Conservation (phyloP, 495 filamentous ascomycete species). For the Evernia prunastri region DNA sequence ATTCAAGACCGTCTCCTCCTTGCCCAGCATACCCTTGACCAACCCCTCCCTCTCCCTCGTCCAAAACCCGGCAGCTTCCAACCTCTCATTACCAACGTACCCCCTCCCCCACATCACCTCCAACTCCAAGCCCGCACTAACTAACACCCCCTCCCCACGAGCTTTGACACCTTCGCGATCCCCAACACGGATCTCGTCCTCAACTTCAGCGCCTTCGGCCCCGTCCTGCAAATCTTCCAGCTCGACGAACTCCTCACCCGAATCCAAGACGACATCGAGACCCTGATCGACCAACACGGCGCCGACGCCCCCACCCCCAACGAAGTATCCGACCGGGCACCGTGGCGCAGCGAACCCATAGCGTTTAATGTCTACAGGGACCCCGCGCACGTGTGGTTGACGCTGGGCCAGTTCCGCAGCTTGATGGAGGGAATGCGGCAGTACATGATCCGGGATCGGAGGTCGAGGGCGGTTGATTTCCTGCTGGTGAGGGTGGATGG, state of each 20-base stretch:
- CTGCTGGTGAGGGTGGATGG: neutral
- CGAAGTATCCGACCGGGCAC: neutral
- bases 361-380: neutral
- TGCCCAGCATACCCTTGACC: neutral
- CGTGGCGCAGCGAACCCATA: neutral
- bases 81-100: neutral
- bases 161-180: neutral
- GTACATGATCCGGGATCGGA: neutral
- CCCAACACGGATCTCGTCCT: neutral
- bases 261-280: neutral
- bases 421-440: neutral
- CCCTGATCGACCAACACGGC: neutral
- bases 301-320: neutral
- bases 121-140: neutral
- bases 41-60: neutral
- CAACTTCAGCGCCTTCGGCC: neutral
- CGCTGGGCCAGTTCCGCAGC: constrained; percentile 1
- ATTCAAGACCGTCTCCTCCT: neutral
- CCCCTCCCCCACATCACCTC: neutral
- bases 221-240: neutral
- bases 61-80: neutral
- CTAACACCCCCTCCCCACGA: neutral
- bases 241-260: neutral
- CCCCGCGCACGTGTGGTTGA: neutral
- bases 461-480: neutral